phyloP scores from a whole-genome alignment of 768 basidiomycete species.

The Leccinum imitatum region DNA sequence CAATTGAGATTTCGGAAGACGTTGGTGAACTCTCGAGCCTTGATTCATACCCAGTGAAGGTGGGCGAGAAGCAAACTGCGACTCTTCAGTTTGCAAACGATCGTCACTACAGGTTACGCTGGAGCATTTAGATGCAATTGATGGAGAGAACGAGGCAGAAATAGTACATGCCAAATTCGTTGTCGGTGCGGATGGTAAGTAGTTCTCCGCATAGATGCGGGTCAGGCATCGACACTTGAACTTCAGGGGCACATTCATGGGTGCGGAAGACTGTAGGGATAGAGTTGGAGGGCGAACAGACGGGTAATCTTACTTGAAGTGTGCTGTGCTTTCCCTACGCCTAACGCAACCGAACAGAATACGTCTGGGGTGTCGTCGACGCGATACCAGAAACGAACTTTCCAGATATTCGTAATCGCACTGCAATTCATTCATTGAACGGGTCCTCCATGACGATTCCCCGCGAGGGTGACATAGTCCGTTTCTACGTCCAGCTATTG shows the following conservation, averaged over 20 bases:
- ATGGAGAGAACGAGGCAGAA: constrained; percentile 33
- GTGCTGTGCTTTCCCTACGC: neutral
- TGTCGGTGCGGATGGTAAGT: constrained; percentile 36
- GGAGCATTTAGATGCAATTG: constrained; percentile 24
- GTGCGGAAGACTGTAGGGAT: constrained; percentile 45
- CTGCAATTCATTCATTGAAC: constrained; percentile 64
- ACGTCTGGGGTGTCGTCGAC: constrained; percentile 84
- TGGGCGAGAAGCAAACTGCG: neutral
- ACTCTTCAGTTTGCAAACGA: neutral
- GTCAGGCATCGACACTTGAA: neutral
- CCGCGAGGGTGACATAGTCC: constrained; percentile 63
- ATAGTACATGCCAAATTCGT: constrained; percentile 35
- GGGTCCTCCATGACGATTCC: constrained; percentile 77
- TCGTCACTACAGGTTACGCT: constrained; percentile 21
- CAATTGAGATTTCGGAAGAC: constrained; percentile 37
- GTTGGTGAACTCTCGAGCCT: constrained; percentile 35
- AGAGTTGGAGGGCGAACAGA: constrained; percentile 48
- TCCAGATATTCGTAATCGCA: constrained; percentile 69
- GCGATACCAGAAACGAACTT: constrained; percentile 69
- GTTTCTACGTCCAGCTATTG: constrained; percentile 69
- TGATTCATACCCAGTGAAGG: constrained; percentile 35
- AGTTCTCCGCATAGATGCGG: neutral
- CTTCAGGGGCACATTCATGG: constrained; percentile 45
- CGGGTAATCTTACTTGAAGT: constrained; percentile 28
- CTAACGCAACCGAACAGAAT: constrained; percentile 43